Evolutionary conservation across 441 rosid species (phyloP), one percentile per base, ranked within the genome.

Genomic region (Pelargonium fulgidum): DNA sequence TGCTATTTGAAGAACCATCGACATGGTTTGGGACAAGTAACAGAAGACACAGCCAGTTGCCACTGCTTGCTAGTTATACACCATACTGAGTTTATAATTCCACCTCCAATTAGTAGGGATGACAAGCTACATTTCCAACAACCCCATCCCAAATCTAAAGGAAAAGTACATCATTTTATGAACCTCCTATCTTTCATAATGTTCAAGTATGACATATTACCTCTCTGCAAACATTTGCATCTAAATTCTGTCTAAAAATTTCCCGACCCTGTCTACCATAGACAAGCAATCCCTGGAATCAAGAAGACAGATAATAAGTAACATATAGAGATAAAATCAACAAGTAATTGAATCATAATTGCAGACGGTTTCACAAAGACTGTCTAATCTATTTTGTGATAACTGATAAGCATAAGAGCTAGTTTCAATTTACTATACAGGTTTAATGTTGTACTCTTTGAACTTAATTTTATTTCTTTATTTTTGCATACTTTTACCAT

Each of bases 191-290:
- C 16, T 4, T 50, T 50, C 19, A 62, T 33, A 64, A 71, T 50
- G 36, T 73, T 17, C n/a, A 56, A 47, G 19, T 22, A 22, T 22
- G 24, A 68, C 22, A 66, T 19, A 76, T 75, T 84, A 91, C 99
- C 93, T 93, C 91, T 87, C 86, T 83, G 83, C 97, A 91, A 77
- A 91, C 83, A 68, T 75, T 79, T 72, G 73, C 86, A 74, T 88
- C 96, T 78, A 93, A 80, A 74, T 86, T 87, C 77, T 89, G 80
- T 82, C 91, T 85, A 65, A 81, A 87, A 72, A 91, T 87, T 77
- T 93, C 96, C 68, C 70, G 85, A 16, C 97, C 99, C 45, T 86
- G 91, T 76, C 87, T 89, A 68, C 97, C 97, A 79, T 89, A 90
- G 72, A 93, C 93, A 75, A 91, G 89, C 83, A 91, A 77, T 20